A percentile compares a stretch with the other conserved stretches of the same genome.
phyloP scores from a whole-genome alignment of 164 flowering plant species.

The Magnolia sinica region DNA sequence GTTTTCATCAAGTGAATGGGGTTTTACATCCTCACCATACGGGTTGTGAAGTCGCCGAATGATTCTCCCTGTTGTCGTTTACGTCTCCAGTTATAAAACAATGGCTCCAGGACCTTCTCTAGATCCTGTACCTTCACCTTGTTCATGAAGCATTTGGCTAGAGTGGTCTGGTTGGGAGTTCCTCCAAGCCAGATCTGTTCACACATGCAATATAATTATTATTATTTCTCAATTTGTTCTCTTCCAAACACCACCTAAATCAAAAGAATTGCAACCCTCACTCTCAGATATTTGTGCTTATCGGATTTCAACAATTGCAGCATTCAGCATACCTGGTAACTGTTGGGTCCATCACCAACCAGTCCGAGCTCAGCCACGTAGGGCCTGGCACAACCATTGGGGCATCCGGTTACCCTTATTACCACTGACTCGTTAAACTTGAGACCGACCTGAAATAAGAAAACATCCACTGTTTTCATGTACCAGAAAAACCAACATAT shows the following conservation, averaged over 20 bases:
- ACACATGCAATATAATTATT: neutral
- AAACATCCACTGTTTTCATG: neutral
- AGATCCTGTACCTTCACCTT: conserved; percentile 90
- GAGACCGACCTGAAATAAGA: conserved; percentile 73
- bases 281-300: neutral
- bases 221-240: neutral
- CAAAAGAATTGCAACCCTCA: neutral
- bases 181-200: conserved; percentile 96
- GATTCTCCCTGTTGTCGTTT: conserved; percentile 69
- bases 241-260: neutral
- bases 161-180: conserved; percentile 68
- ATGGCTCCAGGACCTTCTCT: conserved; percentile 87
- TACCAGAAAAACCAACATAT: neutral
- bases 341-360: conserved; percentile 97
- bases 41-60: conserved; percentile 81
- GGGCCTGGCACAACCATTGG: conserved; percentile 96
- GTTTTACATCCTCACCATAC: conserved; percentile 48
- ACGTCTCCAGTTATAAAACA: conserved; percentile 75
- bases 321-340: conserved; percentile 71
- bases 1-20: neutral
- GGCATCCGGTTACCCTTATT: conserved; percentile 92
- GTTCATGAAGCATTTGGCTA: conserved; percentile 69
- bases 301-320: neutral
- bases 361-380: conserved; percentile 99
- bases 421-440: conserved; percentile 78